Base-by-base conservation (phyloP, 208 protist genomes). In the Blechomonas ayalai region DNA sequence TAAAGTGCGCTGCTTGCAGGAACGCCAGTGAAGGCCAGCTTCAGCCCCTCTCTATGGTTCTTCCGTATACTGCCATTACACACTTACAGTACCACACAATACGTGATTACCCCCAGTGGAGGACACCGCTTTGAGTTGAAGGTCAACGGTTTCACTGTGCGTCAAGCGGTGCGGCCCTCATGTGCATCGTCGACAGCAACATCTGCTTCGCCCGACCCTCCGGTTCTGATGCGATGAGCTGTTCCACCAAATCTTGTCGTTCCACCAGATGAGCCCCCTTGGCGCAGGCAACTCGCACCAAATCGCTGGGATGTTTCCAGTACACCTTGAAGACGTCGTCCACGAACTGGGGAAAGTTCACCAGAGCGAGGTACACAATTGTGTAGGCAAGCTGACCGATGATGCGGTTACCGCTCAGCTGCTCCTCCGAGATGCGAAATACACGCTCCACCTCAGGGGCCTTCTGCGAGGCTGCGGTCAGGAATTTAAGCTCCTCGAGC, bases 381-480 rank as follows among this genome's bases (percentile, higher is more conserved):
- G 76, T 91, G 69, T 94, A 90, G 32, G 86, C 86, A 6, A 94
- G 64, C 56, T 91, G 79, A 3, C 86, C 86, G 52, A 91, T 52
- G 48, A 91, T 81, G 29, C 82, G 72, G 58, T 90, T 90, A 8
- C 77, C 52, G 52, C 82, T 86, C 25, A 90, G 68, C 48, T 87
- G 69, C 31, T 89, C 73, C 50, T 88, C 75, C 15, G 78, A 79
- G 15, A 91, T 38, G 24, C 82, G 75, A 40, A 91, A 86, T 9
- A 91, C 80, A 18, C 86, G 78, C 53, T 94, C 86, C 29, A 72
- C 50, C 25, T 89, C 81, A 7, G 86, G 82, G 2, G 69, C 66
- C 47, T 78, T 75, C 35, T 69, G 42, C 18, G 82, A 44, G 23
- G 82, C 86, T 2, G 63, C 72, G 8, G 63, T 77, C 28, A 94